Evolutionary conservation across 345 rosid genomes (phyloP).

Genomic region (Eucalyptus rudis): DNA sequence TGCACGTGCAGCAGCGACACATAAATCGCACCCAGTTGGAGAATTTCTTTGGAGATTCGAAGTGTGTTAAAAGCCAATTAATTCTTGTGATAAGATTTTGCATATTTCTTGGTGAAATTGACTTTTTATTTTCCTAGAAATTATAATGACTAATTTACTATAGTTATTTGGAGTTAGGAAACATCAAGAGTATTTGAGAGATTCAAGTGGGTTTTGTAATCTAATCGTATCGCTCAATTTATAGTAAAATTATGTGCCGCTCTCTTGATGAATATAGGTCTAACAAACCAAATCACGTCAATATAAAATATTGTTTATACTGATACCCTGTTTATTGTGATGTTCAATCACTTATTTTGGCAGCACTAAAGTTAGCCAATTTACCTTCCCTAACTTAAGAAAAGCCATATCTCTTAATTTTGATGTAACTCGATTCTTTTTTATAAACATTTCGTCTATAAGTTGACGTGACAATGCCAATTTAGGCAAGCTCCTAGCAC

Average conservation of each 20-base stretch:
- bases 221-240: rapidly evolving
- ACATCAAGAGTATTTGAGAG: background rate
- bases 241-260: rapidly evolving
- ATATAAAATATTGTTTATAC: background rate
- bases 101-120: background rate
- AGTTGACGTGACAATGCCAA: background rate
- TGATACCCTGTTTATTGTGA: rapidly evolving
- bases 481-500: background rate
- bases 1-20: background rate
- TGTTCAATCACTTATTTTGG: background rate
- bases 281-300: background rate
- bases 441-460: background rate
- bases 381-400: background rate
- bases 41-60: background rate
- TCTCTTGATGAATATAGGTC: background rate
- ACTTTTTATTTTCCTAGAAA: background rate
- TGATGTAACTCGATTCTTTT: background rate
- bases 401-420: background rate
- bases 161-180: background rate
- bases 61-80: background rate
- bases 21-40: background rate
- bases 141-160: background rate
- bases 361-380: background rate
- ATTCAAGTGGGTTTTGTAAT: rapidly evolving
- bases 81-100: background rate